These are phyloP conservation scores for Lecanicillium sp. DNA, from an alignment of 2,329 filamentous ascomycete species.

Conservation along the genomic window DNA sequence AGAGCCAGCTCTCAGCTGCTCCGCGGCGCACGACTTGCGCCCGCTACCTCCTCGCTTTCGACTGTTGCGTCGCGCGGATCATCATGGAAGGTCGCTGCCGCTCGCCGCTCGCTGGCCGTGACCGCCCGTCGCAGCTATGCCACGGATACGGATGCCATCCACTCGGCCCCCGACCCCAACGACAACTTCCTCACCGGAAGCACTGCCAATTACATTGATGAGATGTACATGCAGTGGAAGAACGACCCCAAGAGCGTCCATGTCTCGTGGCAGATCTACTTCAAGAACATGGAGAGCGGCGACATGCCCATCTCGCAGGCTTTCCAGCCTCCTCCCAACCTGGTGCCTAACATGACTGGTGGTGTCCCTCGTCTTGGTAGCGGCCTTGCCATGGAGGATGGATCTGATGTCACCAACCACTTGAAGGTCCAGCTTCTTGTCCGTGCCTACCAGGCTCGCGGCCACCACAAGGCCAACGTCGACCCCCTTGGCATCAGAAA, in stretches of 20 bases:
- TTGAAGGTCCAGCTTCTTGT: constrained; percentile 97
- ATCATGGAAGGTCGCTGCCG: constrained; percentile 39
- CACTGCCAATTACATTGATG: constrained; percentile 98
- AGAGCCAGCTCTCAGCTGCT: constrained; percentile 60
- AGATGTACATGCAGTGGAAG: constrained; percentile 99
- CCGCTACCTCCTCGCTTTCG: constrained; percentile 37
- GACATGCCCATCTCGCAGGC: constrained; percentile 97
- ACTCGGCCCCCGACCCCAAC: constrained; percentile 65
- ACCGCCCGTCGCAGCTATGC: constrained; percentile 48
- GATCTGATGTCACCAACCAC: constrained; percentile 87
- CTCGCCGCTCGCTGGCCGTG: constrained; percentile 44
- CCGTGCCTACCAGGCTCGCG: constrained; percentile 94
- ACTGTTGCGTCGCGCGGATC: constrained; percentile 33
- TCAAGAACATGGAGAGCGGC: constrained; percentile 97
- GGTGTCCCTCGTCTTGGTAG: constrained; percentile 69
- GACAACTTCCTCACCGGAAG: constrained; percentile 96
- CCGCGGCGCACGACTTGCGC: constrained; percentile 44
- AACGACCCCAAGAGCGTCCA: constrained; percentile 89
- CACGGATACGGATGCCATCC: constrained; percentile 41
- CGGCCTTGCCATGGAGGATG: constrained; percentile 59
- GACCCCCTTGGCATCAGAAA: constrained; percentile 92
- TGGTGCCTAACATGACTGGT: constrained; percentile 76
- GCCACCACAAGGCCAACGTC: constrained; percentile 97
- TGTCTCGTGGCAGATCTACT: constrained; percentile 98
- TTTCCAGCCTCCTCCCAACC: constrained; percentile 89